These are phyloP conservation scores for Fistulina hepatica DNA, from an alignment of 1,284 basidiomycete species.

Conservation along the genomic window DNA sequence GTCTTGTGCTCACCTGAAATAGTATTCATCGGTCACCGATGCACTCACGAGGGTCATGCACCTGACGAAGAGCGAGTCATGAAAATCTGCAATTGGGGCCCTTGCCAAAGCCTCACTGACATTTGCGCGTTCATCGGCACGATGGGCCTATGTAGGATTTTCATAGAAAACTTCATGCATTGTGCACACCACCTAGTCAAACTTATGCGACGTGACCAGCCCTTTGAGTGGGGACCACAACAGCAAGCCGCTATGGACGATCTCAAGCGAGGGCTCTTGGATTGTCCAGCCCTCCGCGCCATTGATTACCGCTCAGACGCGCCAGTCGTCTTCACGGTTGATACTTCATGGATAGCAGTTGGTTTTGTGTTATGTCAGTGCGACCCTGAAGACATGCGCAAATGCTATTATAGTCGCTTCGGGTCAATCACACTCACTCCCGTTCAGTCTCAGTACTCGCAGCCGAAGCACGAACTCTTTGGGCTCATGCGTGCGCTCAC, in stretches of 20 bases:
- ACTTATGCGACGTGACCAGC: conserved; percentile 15
- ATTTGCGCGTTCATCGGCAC: conserved; percentile 22
- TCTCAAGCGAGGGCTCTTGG: conserved; percentile 16
- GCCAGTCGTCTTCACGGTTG: conserved; percentile 10
- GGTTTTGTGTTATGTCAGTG: conserved; percentile 24
- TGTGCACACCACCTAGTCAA: conserved; percentile 15
- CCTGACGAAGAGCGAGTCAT: conserved; percentile 16
- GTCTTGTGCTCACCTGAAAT: conserved; percentile 14
- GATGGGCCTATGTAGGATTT: conserved; percentile 17
- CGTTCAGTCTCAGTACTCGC: conserved; percentile 24
- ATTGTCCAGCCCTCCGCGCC: conserved; percentile 13
- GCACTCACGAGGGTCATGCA: conserved; percentile 16
- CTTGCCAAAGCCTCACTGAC: conserved; percentile 14
- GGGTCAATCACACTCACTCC: conserved; percentile 27
- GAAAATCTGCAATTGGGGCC: conserved; percentile 16
- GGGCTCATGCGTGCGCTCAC: conserved; percentile 22
- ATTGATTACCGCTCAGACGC: conserved; percentile 8
- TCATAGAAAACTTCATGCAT: conserved; percentile 16
- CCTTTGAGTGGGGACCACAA: conserved; percentile 15
- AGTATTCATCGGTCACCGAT: conserved; percentile 19
- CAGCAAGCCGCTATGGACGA: conserved; percentile 15
- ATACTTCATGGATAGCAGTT: conserved; percentile 26
- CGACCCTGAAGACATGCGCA: conserved; percentile 14
- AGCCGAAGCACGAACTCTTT: conserved; percentile 25
- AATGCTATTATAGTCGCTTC: conserved; percentile 17